Base-by-base conservation (phyloP, 495 filamentous ascomycete species). In the Astrocystis sublimbata region DNA sequence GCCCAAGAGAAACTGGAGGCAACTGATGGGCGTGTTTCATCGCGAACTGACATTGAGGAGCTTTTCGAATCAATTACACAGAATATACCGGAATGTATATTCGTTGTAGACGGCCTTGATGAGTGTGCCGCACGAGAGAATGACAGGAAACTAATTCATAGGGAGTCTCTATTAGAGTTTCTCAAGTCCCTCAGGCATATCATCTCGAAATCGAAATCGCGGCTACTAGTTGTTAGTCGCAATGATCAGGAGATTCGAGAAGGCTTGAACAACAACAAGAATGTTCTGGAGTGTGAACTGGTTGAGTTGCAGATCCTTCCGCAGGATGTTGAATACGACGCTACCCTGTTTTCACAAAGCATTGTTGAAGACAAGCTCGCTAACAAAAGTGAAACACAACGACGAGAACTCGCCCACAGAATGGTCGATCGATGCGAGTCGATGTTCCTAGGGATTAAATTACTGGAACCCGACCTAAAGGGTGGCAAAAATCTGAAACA, bases 91-190 rank as follows among this genome's bases (percentile, higher is more conserved):
- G 23, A 46, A 15, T 74, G 63, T 35, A 57, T 47, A 6, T 69
- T 73, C n/a, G 51, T 74, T 21, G 23, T 73, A 1, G 70, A 75
- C 58, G 68, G 72, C n/a, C 61, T 73, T 28, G 68, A 75, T 54
- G 68, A 75, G 40, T 75, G 66, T 36, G 35, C 36, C 6, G 45
- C 38, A 21, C n/a, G n/a, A n/a, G n/a, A n/a, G n/a, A 8, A 26
- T 28, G 6, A 30, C 35, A 17, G 24, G 21, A 30, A 41, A 12
- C 8, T 21, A 24, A 24, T 1, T 19, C 24, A 15, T 57, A 31
- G 24, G 6, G 12, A 17, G 15, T 33, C 53, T 33, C 2, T 57
- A 57, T 31, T 33, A 9, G 41, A 17, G 1, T 74, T 74, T 65
- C 41, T 74, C 7, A 52, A 64, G 0, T 40, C 41, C 26, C 26